Conservation (phyloP, 108 stramenopile genomes). For the Pseudonitzschia delicatissima region DNA sequence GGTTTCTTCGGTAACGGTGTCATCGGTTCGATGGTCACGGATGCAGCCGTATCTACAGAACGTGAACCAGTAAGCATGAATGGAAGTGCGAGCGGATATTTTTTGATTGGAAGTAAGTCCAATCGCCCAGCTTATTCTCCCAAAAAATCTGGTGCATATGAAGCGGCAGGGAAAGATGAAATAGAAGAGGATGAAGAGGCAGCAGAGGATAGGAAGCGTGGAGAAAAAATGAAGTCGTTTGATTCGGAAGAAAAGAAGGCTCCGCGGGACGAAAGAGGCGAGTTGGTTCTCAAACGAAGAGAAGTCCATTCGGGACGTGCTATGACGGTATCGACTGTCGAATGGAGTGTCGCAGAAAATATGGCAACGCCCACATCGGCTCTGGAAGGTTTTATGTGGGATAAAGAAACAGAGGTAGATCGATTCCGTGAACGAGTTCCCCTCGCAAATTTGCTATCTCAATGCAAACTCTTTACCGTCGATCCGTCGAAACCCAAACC, state of each 20-base stretch:
- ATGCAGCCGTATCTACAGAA: conserved; percentile 11
- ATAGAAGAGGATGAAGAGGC: conserved; percentile 28
- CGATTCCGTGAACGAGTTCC: conserved; percentile 76
- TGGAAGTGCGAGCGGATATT: conserved; percentile 67
- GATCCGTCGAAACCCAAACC: conserved; percentile 72
- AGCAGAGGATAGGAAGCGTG: conserved; percentile 33
- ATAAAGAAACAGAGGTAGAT: conserved; percentile 89
- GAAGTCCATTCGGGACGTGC: conserved; percentile 84
- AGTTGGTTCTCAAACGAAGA: conserved; percentile 69
- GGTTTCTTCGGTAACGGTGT: conserved; percentile 85
- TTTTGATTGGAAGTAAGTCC: conserved; percentile 68
- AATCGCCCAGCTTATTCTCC: conserved; percentile 65
- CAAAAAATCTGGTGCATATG: conserved; percentile 32
- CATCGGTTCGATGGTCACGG: conserved; percentile 49
- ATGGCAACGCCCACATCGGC: conserved; percentile 65
- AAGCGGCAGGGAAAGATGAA: conserved; percentile 29
- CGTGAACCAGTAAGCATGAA: conserved; percentile 41
- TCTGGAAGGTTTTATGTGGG: conserved; percentile 88
- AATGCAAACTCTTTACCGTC: conserved; percentile 47
- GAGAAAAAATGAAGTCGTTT: conserved; percentile 16
- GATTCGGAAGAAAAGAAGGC: conserved; percentile 37
- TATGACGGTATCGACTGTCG: conserved; percentile 76
- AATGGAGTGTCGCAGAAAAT: conserved; percentile 89
- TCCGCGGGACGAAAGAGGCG: conserved; percentile 68
- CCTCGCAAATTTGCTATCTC: conserved; percentile 69